Evolutionary conservation across 2,329 filamentous ascomycete species (phyloP).

Genomic region (Zymoseptoria brevis): DNA sequence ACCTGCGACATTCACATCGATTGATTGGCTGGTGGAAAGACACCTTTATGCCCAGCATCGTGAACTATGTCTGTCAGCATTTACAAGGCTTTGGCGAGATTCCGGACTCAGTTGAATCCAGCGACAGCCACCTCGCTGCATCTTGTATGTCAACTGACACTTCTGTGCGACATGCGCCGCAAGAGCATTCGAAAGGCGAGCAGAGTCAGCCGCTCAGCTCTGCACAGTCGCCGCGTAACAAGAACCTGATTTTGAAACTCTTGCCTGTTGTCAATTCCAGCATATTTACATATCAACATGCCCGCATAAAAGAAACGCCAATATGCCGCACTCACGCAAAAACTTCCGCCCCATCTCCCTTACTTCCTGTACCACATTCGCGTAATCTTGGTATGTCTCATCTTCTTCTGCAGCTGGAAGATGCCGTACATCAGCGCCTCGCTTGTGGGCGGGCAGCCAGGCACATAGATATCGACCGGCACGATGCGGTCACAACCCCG

Average conservation of each 20-base stretch:
- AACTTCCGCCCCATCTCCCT: slow-evolving; percentile 3
- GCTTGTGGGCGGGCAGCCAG: slow-evolving; percentile 55
- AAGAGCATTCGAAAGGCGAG: too few species aligned
- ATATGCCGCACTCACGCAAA: slow-evolving; percentile 3
- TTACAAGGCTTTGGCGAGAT: too few species aligned
- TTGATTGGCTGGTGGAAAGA: too few species aligned
- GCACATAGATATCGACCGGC: slow-evolving; percentile 73
- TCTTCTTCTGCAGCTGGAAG: slow-evolving; percentile 70
- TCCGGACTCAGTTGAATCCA: too few species aligned
- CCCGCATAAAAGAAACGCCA: slow-evolving; percentile 12
- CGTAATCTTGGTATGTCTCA: slow-evolving; percentile 50
- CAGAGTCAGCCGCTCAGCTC: too few species aligned
- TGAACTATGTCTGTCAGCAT: too few species aligned
- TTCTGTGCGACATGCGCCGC: too few species aligned
- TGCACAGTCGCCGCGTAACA: not conserved
- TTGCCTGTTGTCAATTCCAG: not conserved
- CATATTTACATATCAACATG: slow-evolving; percentile 19
- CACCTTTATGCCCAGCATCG: too few species aligned
- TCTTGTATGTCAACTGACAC: too few species aligned
- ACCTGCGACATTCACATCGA: too few species aligned
- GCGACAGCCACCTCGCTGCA: too few species aligned
- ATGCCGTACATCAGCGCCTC: slow-evolving; percentile 53
- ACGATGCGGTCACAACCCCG: slow-evolving; percentile 69
- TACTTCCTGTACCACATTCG: slow-evolving; percentile 50
- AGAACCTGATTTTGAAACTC: not conserved